Conservation (phyloP, 768 basidiomycete species). For the Boletus huronensis region DNA sequence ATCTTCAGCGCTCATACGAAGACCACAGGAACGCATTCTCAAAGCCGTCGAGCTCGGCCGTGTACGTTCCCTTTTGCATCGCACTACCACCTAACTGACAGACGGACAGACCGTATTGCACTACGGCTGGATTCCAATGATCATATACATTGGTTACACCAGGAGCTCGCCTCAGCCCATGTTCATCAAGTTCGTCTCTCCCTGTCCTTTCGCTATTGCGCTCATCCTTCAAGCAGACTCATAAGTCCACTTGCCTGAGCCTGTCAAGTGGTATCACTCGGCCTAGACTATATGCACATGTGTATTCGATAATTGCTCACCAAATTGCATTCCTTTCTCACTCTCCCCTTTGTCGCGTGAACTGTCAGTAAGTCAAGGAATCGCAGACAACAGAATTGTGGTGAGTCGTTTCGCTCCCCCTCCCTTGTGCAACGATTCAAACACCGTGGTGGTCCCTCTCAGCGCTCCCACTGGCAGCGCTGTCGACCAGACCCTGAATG, state of each 20-base stretch:
- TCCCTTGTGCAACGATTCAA: slow-evolving; percentile 45
- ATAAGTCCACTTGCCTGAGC: slow-evolving; percentile 88
- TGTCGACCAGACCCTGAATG: slow-evolving; percentile 24
- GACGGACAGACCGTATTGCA: slow-evolving; percentile 73
- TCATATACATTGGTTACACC: slow-evolving; percentile 94
- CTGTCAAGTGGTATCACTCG: not conserved
- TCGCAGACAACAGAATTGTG: not conserved
- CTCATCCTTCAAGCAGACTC: slow-evolving; percentile 49
- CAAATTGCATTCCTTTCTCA: slow-evolving; percentile 12
- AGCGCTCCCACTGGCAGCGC: slow-evolving; percentile 1
- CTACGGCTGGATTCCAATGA: slow-evolving; percentile 94
- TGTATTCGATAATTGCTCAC: slow-evolving; percentile 31
- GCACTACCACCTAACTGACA: not conserved
- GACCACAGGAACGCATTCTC: slow-evolving; percentile 64
- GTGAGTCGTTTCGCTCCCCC: slow-evolving; percentile 29
- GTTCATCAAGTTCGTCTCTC: slow-evolving; percentile 83
- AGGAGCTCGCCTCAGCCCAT: slow-evolving; percentile 92
- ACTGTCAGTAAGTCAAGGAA: not conserved
- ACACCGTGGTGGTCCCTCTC: slow-evolving; percentile 60
- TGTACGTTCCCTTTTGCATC: slow-evolving; percentile 45
- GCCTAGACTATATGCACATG: slow-evolving; percentile 18
- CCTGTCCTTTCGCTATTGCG: not conserved
- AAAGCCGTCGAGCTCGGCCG: slow-evolving; percentile 79
- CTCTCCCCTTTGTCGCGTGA: not conserved
- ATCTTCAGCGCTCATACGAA: not conserved